Base-by-base conservation (phyloP, 805 yeast species). In the Schizosaccharomyces pombe region DNA sequence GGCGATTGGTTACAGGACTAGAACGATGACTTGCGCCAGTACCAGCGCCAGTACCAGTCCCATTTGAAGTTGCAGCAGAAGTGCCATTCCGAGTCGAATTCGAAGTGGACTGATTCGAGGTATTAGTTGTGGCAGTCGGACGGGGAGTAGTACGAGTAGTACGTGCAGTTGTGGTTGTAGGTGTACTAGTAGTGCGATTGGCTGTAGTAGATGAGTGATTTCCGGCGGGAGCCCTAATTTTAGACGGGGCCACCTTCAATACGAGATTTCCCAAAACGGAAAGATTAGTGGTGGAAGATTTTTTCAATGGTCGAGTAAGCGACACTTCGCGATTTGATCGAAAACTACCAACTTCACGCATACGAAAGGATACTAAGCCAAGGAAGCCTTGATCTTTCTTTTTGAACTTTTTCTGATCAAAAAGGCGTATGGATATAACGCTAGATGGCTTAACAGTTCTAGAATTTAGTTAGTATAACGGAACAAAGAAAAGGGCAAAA, bases 321-420 rank as follows among this genome's bases (percentile, higher is more conserved):
- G 14, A 14, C 14, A 14, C 14, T 32, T 32, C 37, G 14, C 37
- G 37, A 32, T 8, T 9, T 9, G 12, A 9, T 8, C 37, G 8
- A 8, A 32, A 14, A 32, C 14, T 32, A 14, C 8, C 37, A 32
- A 32, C 37, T 14, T 32, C 37, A 8, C 14, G 37, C 37, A 91
- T 76, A 59, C 94, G 74, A 54, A 91, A 76, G 65, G 91, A 91
- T 57, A 91, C 91, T 19, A 91, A 97, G 56, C 99, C 99, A 55
- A 91, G 71, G 62, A 91, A 91, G 4, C 98, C 98, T 67, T 91
- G 98, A 65, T 91, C 98, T 75, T 85, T 87, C 78, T 85, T 86
- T 67, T 91, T 91, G 71, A 91, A 58, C 37, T 64, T 63, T 14
- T 34, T 32, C n/a, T 52, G 54, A 22, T 52, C 54, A 52, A 52